phyloP scores from a whole-genome alignment of 192 early-diverging fungal genomes.

The Podila epicladia region DNA sequence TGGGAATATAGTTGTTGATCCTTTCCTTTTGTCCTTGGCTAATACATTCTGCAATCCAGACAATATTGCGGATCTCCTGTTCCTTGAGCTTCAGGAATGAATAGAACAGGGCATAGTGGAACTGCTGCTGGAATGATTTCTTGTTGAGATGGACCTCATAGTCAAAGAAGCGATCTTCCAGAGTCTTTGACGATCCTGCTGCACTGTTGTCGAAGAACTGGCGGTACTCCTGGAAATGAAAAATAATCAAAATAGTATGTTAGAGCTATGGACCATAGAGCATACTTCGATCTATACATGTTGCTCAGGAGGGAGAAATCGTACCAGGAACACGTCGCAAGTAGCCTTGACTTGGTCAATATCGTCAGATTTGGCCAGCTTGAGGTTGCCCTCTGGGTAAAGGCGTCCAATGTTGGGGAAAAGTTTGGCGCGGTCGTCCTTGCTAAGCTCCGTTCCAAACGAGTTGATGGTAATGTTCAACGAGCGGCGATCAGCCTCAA shows the following conservation, averaged over 20 bases:
- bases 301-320: slow-evolving; percentile 1
- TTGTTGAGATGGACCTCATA: slow-evolving; percentile 96
- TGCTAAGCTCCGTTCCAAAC: slow-evolving; percentile 95
- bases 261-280: not conserved
- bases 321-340: slow-evolving; percentile 85
- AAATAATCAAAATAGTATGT: not conserved
- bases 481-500: slow-evolving; percentile 98
- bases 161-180: slow-evolving; percentile 97
- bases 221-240: slow-evolving; percentile 78
- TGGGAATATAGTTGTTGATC: slow-evolving; percentile 93
- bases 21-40: slow-evolving; percentile 97
- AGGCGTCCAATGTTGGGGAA: slow-evolving; percentile 92
- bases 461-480: slow-evolving; percentile 99
- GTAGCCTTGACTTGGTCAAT: slow-evolving; percentile 91
- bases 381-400: slow-evolving; percentile 90
- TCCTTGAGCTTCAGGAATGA: slow-evolving; percentile 96
- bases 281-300: not conserved
- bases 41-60: slow-evolving; percentile 99
- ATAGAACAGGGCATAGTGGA: slow-evolving; percentile 97
- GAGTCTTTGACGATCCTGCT: slow-evolving; percentile 67
- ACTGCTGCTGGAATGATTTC: slow-evolving; percentile 94
- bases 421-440: slow-evolving; percentile 95
- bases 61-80: slow-evolving; percentile 98
- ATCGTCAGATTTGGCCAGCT: slow-evolving; percentile 90
- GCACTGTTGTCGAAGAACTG: slow-evolving; percentile 77